These are phyloP conservation scores for Caulochytrium protostelioides DNA, from an alignment of 371 early-diverging fungal genomes.

Conservation along the genomic window DNA sequence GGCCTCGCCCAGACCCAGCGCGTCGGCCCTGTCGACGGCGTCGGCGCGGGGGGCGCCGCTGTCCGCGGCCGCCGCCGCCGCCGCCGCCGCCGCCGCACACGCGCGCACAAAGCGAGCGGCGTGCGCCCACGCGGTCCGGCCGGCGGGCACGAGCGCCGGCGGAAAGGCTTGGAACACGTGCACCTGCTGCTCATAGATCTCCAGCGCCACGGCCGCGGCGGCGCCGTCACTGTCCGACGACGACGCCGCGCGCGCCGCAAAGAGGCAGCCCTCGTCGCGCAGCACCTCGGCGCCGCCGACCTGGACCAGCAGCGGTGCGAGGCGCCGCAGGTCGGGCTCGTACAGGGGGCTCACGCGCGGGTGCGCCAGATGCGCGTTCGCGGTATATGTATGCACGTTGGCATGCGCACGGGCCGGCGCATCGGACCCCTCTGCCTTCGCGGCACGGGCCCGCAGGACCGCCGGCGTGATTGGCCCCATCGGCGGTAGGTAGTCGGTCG, in stretches of 20 bases:
- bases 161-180: background rate
- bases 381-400: background rate
- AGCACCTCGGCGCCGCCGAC: background rate
- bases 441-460: background rate
- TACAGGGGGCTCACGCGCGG: no score
- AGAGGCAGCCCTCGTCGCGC: no score
- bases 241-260: no score
- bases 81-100: background rate
- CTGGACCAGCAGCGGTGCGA: background rate
- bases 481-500: slow-evolving; percentile 42
- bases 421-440: background rate
- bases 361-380: background rate
- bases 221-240: no score
- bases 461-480: no score
- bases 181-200: background rate
- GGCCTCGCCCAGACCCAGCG: background rate
- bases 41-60: background rate
- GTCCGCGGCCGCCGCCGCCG: background rate
- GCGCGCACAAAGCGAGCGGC: background rate
- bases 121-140: background rate
- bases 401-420: background rate
- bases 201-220: background rate
- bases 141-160: background rate
- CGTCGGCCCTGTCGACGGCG: background rate
- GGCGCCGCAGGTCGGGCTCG: background rate